Evolutionary conservation across 108 stramenopile genomes (phyloP).

Genomic region (Nitzschia putrida): DNA sequence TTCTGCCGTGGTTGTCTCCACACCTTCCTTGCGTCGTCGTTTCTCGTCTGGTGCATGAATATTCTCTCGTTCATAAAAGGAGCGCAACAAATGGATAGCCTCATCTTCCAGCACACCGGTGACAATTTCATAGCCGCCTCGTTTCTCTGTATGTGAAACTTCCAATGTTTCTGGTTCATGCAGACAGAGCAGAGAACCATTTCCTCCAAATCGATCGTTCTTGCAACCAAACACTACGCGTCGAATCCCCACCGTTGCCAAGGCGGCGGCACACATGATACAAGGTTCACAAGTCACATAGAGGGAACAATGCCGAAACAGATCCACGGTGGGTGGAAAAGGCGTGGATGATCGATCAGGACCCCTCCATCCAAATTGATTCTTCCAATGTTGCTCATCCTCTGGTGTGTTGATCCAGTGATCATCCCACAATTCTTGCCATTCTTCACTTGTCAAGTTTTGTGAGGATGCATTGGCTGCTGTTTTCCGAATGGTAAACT

Average conservation of each 20-base stretch:
- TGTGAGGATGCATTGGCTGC: constrained; percentile 2
- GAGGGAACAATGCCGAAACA: constrained; percentile 56
- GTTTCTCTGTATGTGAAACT: not conserved
- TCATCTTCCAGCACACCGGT: constrained; percentile 71
- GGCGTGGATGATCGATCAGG: not conserved
- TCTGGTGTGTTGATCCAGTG: constrained; percentile 59
- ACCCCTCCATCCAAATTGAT: constrained; percentile 51
- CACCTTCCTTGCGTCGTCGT: constrained; percentile 48
- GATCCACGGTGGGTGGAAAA: constrained; percentile 16
- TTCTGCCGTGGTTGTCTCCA: no score
- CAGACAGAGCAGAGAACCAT: constrained; percentile 71
- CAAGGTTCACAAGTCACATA: constrained; percentile 91
- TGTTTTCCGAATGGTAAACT: not conserved
- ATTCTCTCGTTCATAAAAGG: constrained; percentile 85
- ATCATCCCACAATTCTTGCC: constrained; percentile 38
- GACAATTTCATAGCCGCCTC: constrained; percentile 55
- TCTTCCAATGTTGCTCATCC: constrained; percentile 51
- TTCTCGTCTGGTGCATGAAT: constrained; percentile 83
- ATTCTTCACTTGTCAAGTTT: not conserved
- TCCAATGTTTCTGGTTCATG: constrained; percentile 39
- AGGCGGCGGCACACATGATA: constrained; percentile 88
- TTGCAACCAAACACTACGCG: constrained; percentile 80
- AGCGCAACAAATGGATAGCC: constrained; percentile 68
- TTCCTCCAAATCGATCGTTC: constrained; percentile 86
- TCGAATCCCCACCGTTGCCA: constrained; percentile 69